Percentiles rank a stretch among this genome's conserved stretches.
These are phyloP conservation scores for Hemisphaericaspora subhashii DNA, from an alignment of 1,139 yeast genomes.

Conservation along the genomic window DNA sequence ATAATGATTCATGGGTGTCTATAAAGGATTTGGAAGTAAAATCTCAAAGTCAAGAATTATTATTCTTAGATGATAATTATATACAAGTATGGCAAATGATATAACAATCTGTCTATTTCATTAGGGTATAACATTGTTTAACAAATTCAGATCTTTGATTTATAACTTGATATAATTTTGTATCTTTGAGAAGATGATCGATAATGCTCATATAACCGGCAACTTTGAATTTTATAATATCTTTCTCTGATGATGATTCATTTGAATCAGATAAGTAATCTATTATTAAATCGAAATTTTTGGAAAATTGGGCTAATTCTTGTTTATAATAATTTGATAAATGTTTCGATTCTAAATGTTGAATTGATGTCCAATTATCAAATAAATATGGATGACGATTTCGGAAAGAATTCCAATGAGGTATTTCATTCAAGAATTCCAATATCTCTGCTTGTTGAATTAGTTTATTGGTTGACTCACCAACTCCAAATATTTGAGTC, in stretches of 20 bases:
- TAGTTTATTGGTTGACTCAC: conserved; percentile 8
- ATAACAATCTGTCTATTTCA: background rate
- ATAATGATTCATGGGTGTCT: conserved; percentile 53
- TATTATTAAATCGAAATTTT: conserved; percentile 15
- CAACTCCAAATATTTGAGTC: conserved; percentile 19
- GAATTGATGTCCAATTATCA: conserved; percentile 6
- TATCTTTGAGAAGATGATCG: conserved; percentile 17
- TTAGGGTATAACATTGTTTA: conserved; percentile 13
- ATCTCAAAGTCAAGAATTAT: conserved; percentile 52
- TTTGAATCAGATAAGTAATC: conserved; percentile 5
- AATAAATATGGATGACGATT: conserved; percentile 26
- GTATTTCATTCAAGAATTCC: conserved; percentile 19
- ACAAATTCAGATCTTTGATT: conserved; percentile 10
- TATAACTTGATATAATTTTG: conserved; percentile 19
- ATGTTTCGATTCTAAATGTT: background rate
- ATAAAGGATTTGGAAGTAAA: conserved; percentile 52
- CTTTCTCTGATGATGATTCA: background rate
- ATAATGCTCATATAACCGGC: conserved; percentile 23
- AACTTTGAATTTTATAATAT: conserved; percentile 18
- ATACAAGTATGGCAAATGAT: conserved; percentile 63
- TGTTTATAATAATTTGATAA: conserved; percentile 15
- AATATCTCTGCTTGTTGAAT: conserved; percentile 5
- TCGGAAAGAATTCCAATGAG: conserved; percentile 28
- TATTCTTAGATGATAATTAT: conserved; percentile 63
- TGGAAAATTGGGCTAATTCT: conserved; percentile 17